These are phyloP conservation scores for Aspergillus saccharolyticus DNA, from an alignment of 495 filamentous ascomycete species.

Conservation along the genomic window DNA sequence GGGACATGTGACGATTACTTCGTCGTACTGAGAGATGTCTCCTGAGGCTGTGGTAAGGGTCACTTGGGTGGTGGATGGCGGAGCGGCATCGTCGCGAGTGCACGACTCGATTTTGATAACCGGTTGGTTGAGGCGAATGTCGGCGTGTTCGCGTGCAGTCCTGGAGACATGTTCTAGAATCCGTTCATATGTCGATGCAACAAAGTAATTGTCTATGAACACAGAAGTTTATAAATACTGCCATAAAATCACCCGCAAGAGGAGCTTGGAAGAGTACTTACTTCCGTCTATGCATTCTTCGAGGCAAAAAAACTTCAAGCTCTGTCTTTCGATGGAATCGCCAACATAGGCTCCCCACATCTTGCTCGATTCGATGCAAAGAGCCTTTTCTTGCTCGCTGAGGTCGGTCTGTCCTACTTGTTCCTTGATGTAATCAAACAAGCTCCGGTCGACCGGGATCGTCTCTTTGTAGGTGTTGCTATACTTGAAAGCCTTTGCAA, in stretches of 20 bases:
- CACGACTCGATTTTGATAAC: constrained; percentile 48
- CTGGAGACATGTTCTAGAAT: constrained; percentile 66
- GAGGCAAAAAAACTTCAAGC: constrained; percentile 88
- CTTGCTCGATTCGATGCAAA: constrained; percentile 58
- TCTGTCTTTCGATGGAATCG: constrained; percentile 68
- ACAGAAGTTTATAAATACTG: neutral
- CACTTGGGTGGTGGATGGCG: constrained; percentile 28
- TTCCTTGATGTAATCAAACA: constrained; percentile 71
- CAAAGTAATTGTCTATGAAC: constrained; percentile 73
- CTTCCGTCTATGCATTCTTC: constrained; percentile 92
- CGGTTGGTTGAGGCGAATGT: constrained; percentile 54
- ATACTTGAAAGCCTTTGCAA: constrained; percentile 72
- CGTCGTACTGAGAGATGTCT: constrained; percentile 61
- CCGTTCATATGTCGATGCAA: constrained; percentile 76
- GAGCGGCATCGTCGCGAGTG: constrained; percentile 7
- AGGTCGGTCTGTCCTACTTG: constrained; percentile 54
- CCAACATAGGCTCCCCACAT: constrained; percentile 91
- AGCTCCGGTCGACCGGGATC: constrained; percentile 62
- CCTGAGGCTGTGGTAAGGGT: constrained; percentile 52
- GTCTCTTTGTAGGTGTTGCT: constrained; percentile 61
- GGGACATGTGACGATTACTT: constrained; percentile 79
- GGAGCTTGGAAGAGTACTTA: constrained; percentile 31
- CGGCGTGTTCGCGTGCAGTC: constrained; percentile 55
- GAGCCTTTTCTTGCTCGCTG: constrained; percentile 44
- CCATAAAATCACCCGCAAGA: neutral